A percentile compares a stretch with the other conserved stretches of the same genome.
Conservation (phyloP, 805 yeast genomes). For the Ogataea siamensis region DNA sequence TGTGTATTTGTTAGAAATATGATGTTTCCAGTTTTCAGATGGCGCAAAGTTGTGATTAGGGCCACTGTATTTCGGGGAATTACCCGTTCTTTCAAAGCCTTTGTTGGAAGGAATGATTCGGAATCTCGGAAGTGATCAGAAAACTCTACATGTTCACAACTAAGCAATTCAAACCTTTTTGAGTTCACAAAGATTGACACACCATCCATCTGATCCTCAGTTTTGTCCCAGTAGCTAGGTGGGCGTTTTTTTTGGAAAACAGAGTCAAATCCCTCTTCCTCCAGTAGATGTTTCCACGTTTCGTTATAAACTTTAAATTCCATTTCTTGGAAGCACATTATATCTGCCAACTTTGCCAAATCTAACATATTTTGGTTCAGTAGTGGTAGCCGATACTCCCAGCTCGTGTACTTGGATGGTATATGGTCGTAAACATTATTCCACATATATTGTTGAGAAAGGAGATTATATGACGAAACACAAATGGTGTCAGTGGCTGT, state of each 20-base stretch:
- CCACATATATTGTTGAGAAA: conserved; percentile 54
- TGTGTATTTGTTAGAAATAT: conserved; percentile 58
- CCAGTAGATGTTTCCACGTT: conserved; percentile 26
- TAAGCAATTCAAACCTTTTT: conserved; percentile 44
- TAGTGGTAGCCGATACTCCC: conserved; percentile 48
- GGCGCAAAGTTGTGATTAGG: conserved; percentile 46
- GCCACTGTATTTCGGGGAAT: conserved; percentile 56
- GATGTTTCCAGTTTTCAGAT: conserved; percentile 37
- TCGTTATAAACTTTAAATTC: conserved; percentile 30
- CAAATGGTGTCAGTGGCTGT: conserved; percentile 22
- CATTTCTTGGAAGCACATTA: conserved; percentile 51
- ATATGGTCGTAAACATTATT: conserved; percentile 52
- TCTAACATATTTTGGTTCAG: conserved; percentile 39
- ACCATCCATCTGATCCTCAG: conserved; percentile 53
- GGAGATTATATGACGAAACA: conserved; percentile 35
- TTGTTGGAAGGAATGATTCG: conserved; percentile 32
- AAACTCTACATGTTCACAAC: conserved; percentile 33
- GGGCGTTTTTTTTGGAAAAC: conserved; percentile 47
- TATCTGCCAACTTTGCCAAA: conserved; percentile 40
- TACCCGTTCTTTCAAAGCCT: conserved; percentile 37
- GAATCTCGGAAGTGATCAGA: conserved; percentile 31
- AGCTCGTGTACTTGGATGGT: conserved; percentile 43
- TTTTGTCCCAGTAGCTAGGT: conserved; percentile 52
- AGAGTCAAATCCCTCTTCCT: conserved; percentile 41
- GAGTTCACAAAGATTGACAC: conserved; percentile 53